phyloP scores from a whole-genome alignment of 2,329 filamentous ascomycete genomes.

The Xylariaceae sp. region DNA sequence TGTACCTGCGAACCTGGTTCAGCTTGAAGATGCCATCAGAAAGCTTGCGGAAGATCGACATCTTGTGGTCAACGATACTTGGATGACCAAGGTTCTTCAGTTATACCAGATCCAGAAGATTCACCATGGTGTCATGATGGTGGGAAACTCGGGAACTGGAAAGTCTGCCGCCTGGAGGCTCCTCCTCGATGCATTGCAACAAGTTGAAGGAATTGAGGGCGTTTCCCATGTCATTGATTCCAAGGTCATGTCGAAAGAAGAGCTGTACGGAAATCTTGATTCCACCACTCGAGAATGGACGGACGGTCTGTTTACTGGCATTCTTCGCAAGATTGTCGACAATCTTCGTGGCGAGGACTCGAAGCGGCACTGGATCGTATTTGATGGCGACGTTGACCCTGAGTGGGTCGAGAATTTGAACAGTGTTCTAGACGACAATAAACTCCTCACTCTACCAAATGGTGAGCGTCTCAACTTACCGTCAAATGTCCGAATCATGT shows the following conservation, averaged over 20 bases:
- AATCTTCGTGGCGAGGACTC: slow-evolving; percentile 95
- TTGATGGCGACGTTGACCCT: slow-evolving; percentile 97
- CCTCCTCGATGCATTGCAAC: slow-evolving; percentile 83
- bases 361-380: slow-evolving; percentile 98
- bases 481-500: slow-evolving; percentile 97
- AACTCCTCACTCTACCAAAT: slow-evolving; percentile 92
- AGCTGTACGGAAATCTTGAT: slow-evolving; percentile 90
- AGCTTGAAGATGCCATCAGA: slow-evolving; percentile 76
- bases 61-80: slow-evolving; percentile 84
- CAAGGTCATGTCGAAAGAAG: slow-evolving; percentile 99
- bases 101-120: slow-evolving; percentile 97
- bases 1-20: slow-evolving; percentile 78
- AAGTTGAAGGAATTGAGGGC: slow-evolving; percentile 86
- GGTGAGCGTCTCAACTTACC: slow-evolving; percentile 96
- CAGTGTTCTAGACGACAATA: slow-evolving; percentile 98
- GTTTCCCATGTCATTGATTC: slow-evolving; percentile 97
- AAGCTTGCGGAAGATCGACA: slow-evolving; percentile 80
- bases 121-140: slow-evolving; percentile 99
- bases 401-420: slow-evolving; percentile 99
- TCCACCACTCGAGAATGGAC: slow-evolving; percentile 98
- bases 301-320: slow-evolving; percentile 96
- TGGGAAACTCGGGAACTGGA: slow-evolving; percentile 93
- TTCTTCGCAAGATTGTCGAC: slow-evolving; percentile 95
- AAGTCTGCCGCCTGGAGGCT: slow-evolving; percentile 96
- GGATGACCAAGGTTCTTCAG: slow-evolving; percentile 97